Evolutionary conservation across 2,329 filamentous ascomycete species (phyloP).

Genomic region (Beauveria sp.): DNA sequence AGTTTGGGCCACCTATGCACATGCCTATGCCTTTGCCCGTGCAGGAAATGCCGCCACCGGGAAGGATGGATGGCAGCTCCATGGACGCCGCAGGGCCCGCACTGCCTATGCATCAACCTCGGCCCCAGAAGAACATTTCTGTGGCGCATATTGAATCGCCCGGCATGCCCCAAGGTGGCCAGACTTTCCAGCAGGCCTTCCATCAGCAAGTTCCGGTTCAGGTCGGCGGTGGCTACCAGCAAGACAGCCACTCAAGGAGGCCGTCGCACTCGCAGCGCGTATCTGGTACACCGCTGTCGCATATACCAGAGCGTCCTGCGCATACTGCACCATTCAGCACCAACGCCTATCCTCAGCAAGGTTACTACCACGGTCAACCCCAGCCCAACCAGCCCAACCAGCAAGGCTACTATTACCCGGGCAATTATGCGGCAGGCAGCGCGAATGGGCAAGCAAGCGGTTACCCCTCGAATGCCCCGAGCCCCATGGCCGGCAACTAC

Average conservation of each 20-base stretch:
- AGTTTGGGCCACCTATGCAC: conserved; percentile 6
- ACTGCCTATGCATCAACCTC: conserved; percentile 79
- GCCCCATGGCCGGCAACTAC: conserved; percentile 33
- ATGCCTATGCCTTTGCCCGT: conserved; percentile 1
- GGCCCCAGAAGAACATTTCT: conserved; percentile 89
- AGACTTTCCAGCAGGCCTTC: conserved; percentile 86
- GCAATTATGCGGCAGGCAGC: conserved; percentile 39
- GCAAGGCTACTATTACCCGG: conserved; percentile 63
- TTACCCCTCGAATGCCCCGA: conserved; percentile 50
- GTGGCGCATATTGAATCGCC: conserved; percentile 89
- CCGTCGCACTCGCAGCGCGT: conserved; percentile 64
- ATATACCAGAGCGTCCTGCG: conserved; percentile 87
- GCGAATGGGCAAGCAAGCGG: conserved; percentile 47
- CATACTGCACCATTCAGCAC: conserved; percentile 88
- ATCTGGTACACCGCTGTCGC: conserved; percentile 74
- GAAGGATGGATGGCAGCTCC: conserved; percentile 13
- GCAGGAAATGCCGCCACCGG: background rate
- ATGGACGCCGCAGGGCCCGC: background rate
- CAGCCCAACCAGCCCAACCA: conserved; percentile 32
- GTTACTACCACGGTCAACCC: conserved; percentile 49
- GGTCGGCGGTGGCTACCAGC: conserved; percentile 48
- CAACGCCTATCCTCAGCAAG: conserved; percentile 51
- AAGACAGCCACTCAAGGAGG: conserved; percentile 58
- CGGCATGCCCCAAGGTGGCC: conserved; percentile 48
- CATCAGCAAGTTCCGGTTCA: conserved; percentile 88